These are phyloP conservation scores for Rhizopus microsporus DNA, from an alignment of 371 early-diverging fungal genomes.

Conservation along the genomic window DNA sequence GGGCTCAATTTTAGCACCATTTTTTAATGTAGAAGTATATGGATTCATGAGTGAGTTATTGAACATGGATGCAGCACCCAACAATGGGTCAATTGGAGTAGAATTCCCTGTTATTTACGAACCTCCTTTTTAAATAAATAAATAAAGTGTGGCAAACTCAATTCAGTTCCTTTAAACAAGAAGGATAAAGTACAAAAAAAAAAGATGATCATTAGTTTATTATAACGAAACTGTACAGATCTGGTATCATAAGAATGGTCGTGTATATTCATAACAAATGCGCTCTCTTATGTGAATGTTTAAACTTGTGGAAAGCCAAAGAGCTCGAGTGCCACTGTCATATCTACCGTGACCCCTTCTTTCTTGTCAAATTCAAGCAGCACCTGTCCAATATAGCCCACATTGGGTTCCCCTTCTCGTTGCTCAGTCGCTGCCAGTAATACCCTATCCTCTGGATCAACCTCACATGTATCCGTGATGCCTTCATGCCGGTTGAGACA, in stretches of 20 bases:
- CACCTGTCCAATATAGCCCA: slow-evolving; percentile 37
- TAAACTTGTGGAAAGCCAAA: slow-evolving; percentile 32
- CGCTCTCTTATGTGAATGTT: slow-evolving; percentile 7
- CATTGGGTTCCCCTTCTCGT: slow-evolving; percentile 25
- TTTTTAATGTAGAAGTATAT: slow-evolving; percentile 79
- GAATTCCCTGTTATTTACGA: slow-evolving; percentile 22
- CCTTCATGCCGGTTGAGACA: slow-evolving; percentile 43
- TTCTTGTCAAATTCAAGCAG: slow-evolving; percentile 17
- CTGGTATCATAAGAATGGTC: not conserved
- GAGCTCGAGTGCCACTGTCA: slow-evolving; percentile 35
- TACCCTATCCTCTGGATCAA: slow-evolving; percentile 45
- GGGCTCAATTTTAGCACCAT: slow-evolving; percentile 51
- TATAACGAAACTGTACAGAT: not conserved
- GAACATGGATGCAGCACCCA: slow-evolving; percentile 62
- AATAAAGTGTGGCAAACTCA: not conserved
- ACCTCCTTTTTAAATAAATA: slow-evolving; percentile 21
- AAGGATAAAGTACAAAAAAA: slow-evolving; percentile 1
- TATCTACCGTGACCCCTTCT: slow-evolving; percentile 27
- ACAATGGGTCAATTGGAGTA: slow-evolving; percentile 64
- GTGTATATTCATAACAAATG: not conserved
- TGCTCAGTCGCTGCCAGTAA: slow-evolving; percentile 43
- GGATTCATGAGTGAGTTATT: slow-evolving; percentile 66
- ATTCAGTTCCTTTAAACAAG: not conserved
- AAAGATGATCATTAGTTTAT: not conserved
- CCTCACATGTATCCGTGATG: slow-evolving; percentile 19